A percentile compares a stretch with the other conserved stretches of the same genome.
phyloP scores from a whole-genome alignment of 179 eudicot genomes.

The Beta macrorhiza region DNA sequence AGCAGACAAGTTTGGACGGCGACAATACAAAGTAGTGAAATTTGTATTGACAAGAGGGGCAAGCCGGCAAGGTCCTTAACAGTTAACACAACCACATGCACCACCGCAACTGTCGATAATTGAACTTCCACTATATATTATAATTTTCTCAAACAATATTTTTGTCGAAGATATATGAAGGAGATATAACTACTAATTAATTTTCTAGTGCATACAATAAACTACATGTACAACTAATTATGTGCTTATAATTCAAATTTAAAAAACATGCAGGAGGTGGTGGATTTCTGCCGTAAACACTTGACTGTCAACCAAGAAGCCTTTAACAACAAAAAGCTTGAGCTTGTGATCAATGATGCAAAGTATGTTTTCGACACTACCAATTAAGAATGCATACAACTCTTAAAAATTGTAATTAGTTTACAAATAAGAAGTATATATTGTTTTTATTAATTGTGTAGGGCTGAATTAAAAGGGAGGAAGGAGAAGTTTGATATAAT shows the following conservation, averaged over 20 bases:
- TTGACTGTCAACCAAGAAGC: constrained; percentile 62
- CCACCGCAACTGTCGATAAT: not conserved
- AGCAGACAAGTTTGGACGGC: no score
- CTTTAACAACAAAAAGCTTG: constrained; percentile 50
- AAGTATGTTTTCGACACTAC: constrained; percentile 37
- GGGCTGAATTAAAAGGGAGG: constrained; percentile 65
- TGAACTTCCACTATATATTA: not conserved
- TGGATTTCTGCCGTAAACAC: constrained; percentile 66
- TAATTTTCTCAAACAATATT: no score
- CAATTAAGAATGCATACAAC: not conserved
- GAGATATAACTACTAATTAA: no score
- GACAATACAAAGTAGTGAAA: no score
- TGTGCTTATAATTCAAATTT: not conserved
- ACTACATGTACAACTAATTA: not conserved
- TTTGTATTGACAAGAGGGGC: no score
- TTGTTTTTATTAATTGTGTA: constrained; percentile 4
- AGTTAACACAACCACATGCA: not conserved
- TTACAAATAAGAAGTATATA: not conserved
- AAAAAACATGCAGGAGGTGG: constrained; percentile 54
- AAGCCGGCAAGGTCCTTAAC: no score
- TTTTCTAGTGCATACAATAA: not conserved
- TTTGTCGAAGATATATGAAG: no score
- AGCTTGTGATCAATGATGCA: constrained; percentile 70
- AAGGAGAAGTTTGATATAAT: constrained; percentile 60
- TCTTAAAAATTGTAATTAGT: not conserved